These are phyloP conservation scores for Magnolia changhungtana DNA, from an alignment of 164 flowering plant species.

Conservation along the genomic window DNA sequence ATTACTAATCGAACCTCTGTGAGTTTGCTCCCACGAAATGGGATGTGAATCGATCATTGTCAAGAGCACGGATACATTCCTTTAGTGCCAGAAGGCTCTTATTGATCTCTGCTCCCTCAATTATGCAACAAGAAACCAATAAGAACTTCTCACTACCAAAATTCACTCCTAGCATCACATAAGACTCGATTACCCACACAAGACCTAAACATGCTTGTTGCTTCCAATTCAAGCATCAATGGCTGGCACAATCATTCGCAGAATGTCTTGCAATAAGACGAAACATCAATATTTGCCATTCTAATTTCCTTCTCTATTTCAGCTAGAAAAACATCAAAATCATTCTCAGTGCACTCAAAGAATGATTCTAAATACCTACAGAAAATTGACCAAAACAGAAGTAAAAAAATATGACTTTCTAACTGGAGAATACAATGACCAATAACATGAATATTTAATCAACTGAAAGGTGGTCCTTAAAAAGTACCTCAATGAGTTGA, in stretches of 20 bases:
- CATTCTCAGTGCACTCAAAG: slow-evolving; percentile 37
- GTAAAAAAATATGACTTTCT: background rate
- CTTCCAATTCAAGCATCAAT: background rate
- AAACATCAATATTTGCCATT: slow-evolving; percentile 51
- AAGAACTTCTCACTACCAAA: too few relatives aligned
- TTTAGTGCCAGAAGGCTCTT: slow-evolving; percentile 61
- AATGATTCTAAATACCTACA: slow-evolving; percentile 60
- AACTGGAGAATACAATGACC: background rate
- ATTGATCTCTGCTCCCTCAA: too few relatives aligned
- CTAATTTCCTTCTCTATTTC: slow-evolving; percentile 85
- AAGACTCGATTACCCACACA: slow-evolving; percentile 11
- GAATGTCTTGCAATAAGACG: too few relatives aligned
- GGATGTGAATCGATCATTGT: slow-evolving; percentile 95
- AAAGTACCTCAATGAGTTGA: slow-evolving; percentile 48
- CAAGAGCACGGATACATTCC: slow-evolving; percentile 98
- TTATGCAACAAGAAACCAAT: too few relatives aligned
- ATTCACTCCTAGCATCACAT: too few relatives aligned
- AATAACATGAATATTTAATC: background rate
- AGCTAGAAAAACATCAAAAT: slow-evolving; percentile 70
- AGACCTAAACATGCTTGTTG: background rate
- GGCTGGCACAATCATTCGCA: background rate
- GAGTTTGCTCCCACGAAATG: slow-evolving; percentile 98
- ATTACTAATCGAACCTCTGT: slow-evolving; percentile 57
- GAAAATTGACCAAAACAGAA: background rate
- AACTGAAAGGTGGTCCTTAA: background rate